A percentile compares a stretch with the other conserved stretches of the same genome.
Conservation (phyloP, 176 grass and related monocot species). For the Oryza nivara region DNA sequence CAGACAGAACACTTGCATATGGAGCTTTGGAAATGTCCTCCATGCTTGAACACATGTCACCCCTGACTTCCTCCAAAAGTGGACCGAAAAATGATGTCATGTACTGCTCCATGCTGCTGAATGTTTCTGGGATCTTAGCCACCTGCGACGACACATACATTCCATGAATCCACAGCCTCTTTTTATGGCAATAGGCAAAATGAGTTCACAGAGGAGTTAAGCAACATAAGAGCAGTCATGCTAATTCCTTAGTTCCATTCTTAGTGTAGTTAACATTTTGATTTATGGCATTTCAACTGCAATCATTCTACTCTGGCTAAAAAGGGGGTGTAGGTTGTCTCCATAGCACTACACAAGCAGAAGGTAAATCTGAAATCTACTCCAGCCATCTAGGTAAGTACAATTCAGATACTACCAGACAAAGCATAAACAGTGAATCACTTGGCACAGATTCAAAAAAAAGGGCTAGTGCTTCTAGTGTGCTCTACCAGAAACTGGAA, state of each 20-base stretch:
- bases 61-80: conserved; percentile 71
- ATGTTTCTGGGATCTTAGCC: conserved; percentile 53
- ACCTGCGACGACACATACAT: conserved; percentile 53
- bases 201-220: conserved; percentile 19
- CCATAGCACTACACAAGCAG: background rate
- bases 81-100: conserved; percentile 66
- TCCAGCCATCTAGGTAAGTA: background rate
- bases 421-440: conserved; percentile 6
- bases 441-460: background rate
- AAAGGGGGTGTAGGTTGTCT: background rate
- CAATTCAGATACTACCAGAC: background rate
- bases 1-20: conserved; percentile 46
- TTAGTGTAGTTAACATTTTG: conserved; percentile 13
- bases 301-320: background rate
- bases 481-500: background rate
- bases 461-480: background rate
- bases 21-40: conserved; percentile 59
- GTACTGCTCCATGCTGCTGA: conserved; percentile 65
- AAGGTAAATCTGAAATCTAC: background rate
- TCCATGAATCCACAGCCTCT: conserved; percentile 34
- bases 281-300: background rate
- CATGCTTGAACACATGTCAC: conserved; percentile 61
- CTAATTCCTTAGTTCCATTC: conserved; percentile 4
- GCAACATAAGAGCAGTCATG: conserved; percentile 9
- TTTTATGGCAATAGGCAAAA: no score